These are phyloP conservation scores for Cadophora gregata DNA, from an alignment of 2,329 filamentous ascomycete genomes.

Conservation along the genomic window DNA sequence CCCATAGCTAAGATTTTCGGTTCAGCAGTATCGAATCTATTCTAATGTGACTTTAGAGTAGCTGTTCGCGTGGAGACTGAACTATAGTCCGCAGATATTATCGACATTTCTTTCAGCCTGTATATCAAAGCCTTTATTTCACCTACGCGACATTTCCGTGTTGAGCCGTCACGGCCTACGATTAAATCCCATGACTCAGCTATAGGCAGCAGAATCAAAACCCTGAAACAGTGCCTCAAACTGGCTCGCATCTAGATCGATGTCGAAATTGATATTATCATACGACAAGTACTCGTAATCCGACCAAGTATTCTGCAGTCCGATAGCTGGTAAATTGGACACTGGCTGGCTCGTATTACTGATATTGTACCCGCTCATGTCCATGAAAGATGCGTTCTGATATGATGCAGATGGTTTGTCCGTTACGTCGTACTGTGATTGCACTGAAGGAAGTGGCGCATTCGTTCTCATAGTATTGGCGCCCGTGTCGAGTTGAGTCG, in stretches of 20 bases:
- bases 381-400: slow-evolving; percentile 1
- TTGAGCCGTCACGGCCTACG: background rate
- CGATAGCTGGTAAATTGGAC: background rate
- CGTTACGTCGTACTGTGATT: background rate
- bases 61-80: too few species aligned
- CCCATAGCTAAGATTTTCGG: too few species aligned
- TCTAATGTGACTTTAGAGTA: too few species aligned
- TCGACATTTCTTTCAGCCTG: too few species aligned
- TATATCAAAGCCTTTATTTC: too few species aligned
- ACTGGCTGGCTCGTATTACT: background rate
- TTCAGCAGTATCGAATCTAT: too few species aligned
- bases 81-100: too few species aligned
- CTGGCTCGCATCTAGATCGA: slow-evolving; percentile 25
- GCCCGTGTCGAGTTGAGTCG: background rate
- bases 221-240: slow-evolving; percentile 24
- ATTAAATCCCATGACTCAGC: background rate
- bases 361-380: background rate
- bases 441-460: background rate
- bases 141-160: too few species aligned
- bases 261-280: slow-evolving; percentile 29
- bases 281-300: slow-evolving; percentile 16
- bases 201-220: slow-evolving; percentile 4
- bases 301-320: background rate
- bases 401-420: background rate
- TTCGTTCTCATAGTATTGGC: background rate